Evolutionary conservation across 176 grass and related monocot genomes (phyloP).

Genomic region (Olyra latifolia): DNA sequence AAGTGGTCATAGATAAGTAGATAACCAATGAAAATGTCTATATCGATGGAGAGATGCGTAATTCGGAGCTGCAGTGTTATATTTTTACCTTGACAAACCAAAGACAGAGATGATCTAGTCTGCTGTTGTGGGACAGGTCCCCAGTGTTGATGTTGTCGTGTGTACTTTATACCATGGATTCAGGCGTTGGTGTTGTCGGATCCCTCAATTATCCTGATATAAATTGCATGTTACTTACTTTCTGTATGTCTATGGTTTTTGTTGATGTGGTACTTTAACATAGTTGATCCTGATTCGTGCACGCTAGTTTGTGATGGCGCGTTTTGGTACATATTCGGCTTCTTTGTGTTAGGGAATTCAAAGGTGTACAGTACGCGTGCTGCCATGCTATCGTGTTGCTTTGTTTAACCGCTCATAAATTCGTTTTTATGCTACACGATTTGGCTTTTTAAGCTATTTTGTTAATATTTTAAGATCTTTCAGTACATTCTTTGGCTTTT

Average conservation of each 20-base stretch:
- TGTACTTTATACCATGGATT: conserved; percentile 51
- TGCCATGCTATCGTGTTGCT: too few relatives aligned
- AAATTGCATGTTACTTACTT: neutral
- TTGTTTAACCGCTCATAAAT: too few relatives aligned
- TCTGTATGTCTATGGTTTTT: too few relatives aligned
- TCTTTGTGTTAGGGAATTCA: neutral
- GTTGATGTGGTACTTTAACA: too few relatives aligned
- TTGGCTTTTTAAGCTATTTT: too few relatives aligned
- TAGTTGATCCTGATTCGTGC: neutral
- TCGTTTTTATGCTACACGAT: too few relatives aligned
- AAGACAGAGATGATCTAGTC: conserved; percentile 28
- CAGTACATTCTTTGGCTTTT: too few relatives aligned
- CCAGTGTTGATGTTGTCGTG: conserved; percentile 28
- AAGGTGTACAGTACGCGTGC: too few relatives aligned
- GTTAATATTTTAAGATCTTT: too few relatives aligned
- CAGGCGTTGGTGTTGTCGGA: conserved; percentile 10
- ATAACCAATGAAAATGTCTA: conserved; percentile 42
- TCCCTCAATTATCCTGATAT: conserved; percentile 1
- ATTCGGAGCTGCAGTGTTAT: conserved; percentile 34
- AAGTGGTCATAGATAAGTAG: conserved; percentile 31
- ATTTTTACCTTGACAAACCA: conserved; percentile 38
- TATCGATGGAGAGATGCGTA: conserved; percentile 31
- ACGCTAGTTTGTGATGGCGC: neutral
- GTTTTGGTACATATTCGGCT: neutral
- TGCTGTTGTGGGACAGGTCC: too few relatives aligned